Evolutionary conservation across 768 basidiomycete species (phyloP).

Genomic region (Mycena kentingensis): DNA sequence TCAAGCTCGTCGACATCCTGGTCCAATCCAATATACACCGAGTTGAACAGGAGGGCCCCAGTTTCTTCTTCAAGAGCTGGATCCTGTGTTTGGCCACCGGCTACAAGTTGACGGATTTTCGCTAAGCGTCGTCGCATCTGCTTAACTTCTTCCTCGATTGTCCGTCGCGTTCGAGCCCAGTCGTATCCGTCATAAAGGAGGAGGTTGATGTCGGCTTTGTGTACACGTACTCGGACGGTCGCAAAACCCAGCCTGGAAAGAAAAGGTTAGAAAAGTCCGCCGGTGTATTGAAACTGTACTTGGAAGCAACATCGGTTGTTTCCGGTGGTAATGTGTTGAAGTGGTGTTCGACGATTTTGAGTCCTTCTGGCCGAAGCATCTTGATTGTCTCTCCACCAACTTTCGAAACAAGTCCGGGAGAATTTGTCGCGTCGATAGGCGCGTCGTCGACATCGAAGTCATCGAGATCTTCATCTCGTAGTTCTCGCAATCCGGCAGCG

Average conservation of each 20-base stretch:
- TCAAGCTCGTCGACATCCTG: slow-evolving; percentile 76
- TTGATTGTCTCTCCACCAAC: slow-evolving; percentile 86
- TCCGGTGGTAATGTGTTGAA: slow-evolving; percentile 69
- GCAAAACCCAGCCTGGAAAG: slow-evolving; percentile 46
- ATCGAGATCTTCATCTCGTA: slow-evolving; percentile 72
- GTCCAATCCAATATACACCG: slow-evolving; percentile 89
- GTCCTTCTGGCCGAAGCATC: slow-evolving; percentile 62
- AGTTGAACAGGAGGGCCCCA: slow-evolving; percentile 85
- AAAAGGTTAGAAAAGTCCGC: slow-evolving; percentile 23
- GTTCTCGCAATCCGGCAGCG: slow-evolving; percentile 72
- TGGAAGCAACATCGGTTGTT: slow-evolving; percentile 40
- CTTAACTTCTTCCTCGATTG: slow-evolving; percentile 85
- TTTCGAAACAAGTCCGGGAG: slow-evolving; percentile 53
- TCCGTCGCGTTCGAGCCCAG: slow-evolving; percentile 82
- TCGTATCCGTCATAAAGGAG: slow-evolving; percentile 94
- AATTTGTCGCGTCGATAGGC: slow-evolving; percentile 28
- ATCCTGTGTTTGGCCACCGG: slow-evolving; percentile 85
- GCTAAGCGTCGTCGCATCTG: slow-evolving; percentile 84
- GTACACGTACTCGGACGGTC: slow-evolving; percentile 54
- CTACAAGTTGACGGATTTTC: slow-evolving; percentile 89
- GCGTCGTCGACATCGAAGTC: slow-evolving; percentile 54
- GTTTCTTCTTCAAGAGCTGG: slow-evolving; percentile 71
- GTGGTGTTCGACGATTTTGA: slow-evolving; percentile 75
- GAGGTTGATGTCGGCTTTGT: slow-evolving; percentile 64
- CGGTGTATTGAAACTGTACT: too few relatives aligned